phyloP scores from a whole-genome alignment of 345 rosid genomes.

The Durio zibethinus region DNA sequence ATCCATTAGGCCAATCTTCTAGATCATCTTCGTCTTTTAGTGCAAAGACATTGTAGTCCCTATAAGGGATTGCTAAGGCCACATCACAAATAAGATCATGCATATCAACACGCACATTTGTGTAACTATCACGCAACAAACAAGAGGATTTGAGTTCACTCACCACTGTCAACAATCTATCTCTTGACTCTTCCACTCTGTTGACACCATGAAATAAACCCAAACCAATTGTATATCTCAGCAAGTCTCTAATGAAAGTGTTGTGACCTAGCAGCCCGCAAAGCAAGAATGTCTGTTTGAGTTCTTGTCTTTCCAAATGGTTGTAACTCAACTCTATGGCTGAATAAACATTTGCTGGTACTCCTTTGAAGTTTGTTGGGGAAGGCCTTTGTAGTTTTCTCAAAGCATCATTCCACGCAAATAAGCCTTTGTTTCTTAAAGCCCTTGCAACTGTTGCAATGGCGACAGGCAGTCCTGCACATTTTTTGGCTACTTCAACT shows the following conservation, averaged over 20 bases:
- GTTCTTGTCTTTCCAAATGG: neutral
- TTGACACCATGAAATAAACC: neutral
- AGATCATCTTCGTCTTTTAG: neutral
- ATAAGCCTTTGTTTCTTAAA: neutral
- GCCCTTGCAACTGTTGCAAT: neutral
- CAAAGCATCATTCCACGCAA: neutral
- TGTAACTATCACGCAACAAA: neutral
- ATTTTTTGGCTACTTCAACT: conserved; percentile 15
- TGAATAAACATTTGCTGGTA: neutral
- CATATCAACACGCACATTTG: neutral
- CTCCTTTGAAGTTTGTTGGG: no score
- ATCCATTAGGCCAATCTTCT: neutral
- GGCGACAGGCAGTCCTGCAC: conserved; percentile 23
- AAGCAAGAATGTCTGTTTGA: neutral
- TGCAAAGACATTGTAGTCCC: neutral
- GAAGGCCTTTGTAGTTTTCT: no score
- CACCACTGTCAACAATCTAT: neutral
- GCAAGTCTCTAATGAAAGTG: neutral
- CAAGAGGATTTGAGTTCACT: neutral
- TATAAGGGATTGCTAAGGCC: neutral
- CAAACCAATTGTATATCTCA: neutral
- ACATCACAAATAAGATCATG: neutral
- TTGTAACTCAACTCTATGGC: neutral
- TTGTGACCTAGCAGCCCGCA: neutral
- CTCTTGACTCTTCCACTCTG: neutral